Percentiles rank a stretch among this genome's conserved stretches.
These are phyloP conservation scores for Yamadazyma sp. DNA, from an alignment of 1,139 yeast species.

Conservation along the genomic window DNA sequence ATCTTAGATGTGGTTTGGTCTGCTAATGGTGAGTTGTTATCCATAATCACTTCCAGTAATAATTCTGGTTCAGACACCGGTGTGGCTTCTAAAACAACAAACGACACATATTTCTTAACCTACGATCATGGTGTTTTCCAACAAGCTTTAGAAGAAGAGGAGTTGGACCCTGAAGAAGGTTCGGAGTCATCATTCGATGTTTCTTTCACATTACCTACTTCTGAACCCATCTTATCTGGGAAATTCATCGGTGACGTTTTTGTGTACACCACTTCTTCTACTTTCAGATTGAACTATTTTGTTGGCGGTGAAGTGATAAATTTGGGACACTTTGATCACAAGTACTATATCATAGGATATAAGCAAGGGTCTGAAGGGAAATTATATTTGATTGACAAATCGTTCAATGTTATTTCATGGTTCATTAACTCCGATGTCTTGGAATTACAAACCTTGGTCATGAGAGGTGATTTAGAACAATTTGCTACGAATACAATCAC, in stretches of 20 bases:
- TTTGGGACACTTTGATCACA: slow-evolving; percentile 89
- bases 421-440: slow-evolving; percentile 79
- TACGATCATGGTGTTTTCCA: slow-evolving; percentile 69
- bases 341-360: slow-evolving; percentile 85
- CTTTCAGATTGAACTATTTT: slow-evolving; percentile 87
- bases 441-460: slow-evolving; percentile 92
- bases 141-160: slow-evolving; percentile 59
- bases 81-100: slow-evolving; percentile 30
- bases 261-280: slow-evolving; percentile 75
- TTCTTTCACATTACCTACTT: slow-evolving; percentile 66
- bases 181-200: slow-evolving; percentile 86
- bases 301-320: slow-evolving; percentile 94
- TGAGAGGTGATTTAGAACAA: slow-evolving; percentile 82
- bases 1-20: slow-evolving; percentile 88
- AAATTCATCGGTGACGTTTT: slow-evolving; percentile 98
- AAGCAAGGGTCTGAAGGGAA: slow-evolving; percentile 80
- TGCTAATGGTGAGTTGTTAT: slow-evolving; percentile 85
- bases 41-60: slow-evolving; percentile 56
- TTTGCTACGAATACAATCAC: slow-evolving; percentile 31
- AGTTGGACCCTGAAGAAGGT: slow-evolving; percentile 78
- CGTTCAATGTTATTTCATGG: slow-evolving; percentile 80
- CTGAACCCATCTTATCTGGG: slow-evolving; percentile 81
- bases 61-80: slow-evolving; percentile 32
- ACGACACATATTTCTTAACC: slow-evolving; percentile 78
- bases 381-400: slow-evolving; percentile 88